These are phyloP conservation scores for Beauveria varroae DNA, from an alignment of 2,329 filamentous ascomycete species.

Conservation along the genomic window DNA sequence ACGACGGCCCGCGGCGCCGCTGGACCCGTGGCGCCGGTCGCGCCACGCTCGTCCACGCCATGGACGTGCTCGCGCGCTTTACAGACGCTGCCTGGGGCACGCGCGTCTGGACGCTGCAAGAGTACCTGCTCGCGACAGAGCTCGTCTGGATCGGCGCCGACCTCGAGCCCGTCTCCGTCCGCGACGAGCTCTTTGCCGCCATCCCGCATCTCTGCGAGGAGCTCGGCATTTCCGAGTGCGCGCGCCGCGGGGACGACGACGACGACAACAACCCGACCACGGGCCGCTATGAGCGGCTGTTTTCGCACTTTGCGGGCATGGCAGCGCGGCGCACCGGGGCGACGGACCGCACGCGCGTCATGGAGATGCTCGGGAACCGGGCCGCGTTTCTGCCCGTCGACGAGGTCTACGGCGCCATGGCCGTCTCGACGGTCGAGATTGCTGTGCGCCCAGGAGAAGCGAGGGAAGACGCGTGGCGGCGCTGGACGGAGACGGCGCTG, in stretches of 20 bases:
- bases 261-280: background rate
- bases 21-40: background rate
- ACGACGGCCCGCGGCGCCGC: background rate
- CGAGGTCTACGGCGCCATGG: conserved; percentile 5
- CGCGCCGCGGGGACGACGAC: background rate
- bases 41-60: background rate
- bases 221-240: background rate
- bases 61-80: background rate
- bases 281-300: background rate
- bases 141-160: conserved; percentile 3
- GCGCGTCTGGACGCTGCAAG: conserved; percentile 3
- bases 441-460: background rate
- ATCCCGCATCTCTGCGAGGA: background rate
- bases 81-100: background rate
- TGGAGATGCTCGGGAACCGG: conserved; percentile 3
- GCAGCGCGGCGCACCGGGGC: background rate
- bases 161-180: background rate
- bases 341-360: background rate
- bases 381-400: conserved; percentile 1
- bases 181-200: conserved; percentile 1
- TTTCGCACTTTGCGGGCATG: conserved; percentile 2
- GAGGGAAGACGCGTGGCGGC: background rate
- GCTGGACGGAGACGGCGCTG: background rate
- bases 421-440: background rate
- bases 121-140: background rate